Evolutionary conservation across 2,329 filamentous ascomycete species (phyloP).

Genomic region (Aspergillus novofumigatus): DNA sequence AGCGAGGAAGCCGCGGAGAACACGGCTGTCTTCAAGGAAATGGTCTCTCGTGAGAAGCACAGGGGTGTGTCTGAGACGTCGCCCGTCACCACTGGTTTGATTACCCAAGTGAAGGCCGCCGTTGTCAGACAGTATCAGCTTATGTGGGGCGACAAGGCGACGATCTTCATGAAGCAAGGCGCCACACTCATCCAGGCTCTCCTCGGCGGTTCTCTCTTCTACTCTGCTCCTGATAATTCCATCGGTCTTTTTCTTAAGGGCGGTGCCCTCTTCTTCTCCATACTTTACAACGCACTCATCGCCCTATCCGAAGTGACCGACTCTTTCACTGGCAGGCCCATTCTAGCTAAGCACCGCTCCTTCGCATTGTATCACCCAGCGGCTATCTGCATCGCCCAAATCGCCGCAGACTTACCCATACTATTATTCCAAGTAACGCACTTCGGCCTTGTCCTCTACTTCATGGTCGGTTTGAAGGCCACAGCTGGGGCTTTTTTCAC

Average conservation of each 20-base stretch:
- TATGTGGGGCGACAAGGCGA: conserved; percentile 60
- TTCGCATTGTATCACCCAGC: conserved; percentile 57
- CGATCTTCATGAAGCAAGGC: conserved; percentile 59
- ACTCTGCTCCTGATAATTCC: conserved; percentile 55
- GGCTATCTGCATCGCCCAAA: conserved; percentile 43
- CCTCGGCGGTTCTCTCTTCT: conserved; percentile 64
- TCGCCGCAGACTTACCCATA: conserved; percentile 49
- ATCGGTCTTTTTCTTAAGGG: conserved; percentile 61
- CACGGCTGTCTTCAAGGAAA: no score
- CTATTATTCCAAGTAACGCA: conserved; percentile 57
- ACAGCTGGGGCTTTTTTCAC: conserved; percentile 58
- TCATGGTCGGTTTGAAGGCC: conserved; percentile 56
- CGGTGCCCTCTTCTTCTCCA: conserved; percentile 61
- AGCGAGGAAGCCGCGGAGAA: no score
- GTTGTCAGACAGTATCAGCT: conserved; percentile 62
- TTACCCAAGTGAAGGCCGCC: no score
- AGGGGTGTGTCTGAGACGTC: no score
- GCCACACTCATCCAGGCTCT: conserved; percentile 57
- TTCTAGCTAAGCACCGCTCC: conserved; percentile 55
- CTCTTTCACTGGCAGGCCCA: conserved; percentile 57
- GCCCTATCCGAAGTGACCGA: conserved; percentile 64
- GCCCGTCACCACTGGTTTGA: no score
- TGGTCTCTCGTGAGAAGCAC: no score
- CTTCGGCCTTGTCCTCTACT: conserved; percentile 60
- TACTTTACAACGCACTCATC: conserved; percentile 59